These are phyloP conservation scores for Blastobotrys malaysiensis DNA, from an alignment of 1,139 yeast genomes.

Conservation along the genomic window DNA sequence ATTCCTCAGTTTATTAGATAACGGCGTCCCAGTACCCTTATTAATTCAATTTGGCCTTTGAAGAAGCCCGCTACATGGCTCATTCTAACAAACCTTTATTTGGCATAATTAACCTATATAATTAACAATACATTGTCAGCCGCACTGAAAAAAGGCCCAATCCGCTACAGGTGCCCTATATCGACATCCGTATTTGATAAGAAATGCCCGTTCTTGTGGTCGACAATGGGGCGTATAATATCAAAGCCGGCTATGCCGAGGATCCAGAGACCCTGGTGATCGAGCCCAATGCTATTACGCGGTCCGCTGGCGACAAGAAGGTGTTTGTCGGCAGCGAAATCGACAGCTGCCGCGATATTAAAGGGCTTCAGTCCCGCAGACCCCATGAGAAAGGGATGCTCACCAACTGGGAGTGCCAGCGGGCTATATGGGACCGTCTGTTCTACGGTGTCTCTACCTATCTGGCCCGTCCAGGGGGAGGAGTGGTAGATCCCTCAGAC, in stretches of 20 bases:
- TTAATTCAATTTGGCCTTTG: no score
- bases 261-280: conserved; percentile 41
- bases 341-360: conserved; percentile 59
- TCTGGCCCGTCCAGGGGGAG: conserved; percentile 16
- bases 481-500: conserved; percentile 39
- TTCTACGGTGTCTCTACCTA: conserved; percentile 40
- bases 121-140: neutral
- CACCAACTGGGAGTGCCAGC: conserved; percentile 87
- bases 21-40: no score
- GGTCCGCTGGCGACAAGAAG: conserved; percentile 65
- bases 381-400: conserved; percentile 85
- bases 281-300: conserved; percentile 65
- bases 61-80: no score
- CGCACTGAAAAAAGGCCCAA: conserved; percentile 14
- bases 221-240: conserved; percentile 84
- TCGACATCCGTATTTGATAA: neutral
- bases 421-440: conserved; percentile 89
- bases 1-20: no score
- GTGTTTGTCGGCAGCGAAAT: conserved; percentile 68
- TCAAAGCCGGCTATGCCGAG: conserved; percentile 63
- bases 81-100: no score
- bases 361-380: conserved; percentile 69
- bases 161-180: neutral
- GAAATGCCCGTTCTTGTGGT: conserved; percentile 40
- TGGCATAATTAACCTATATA: neutral